phyloP scores from a whole-genome alignment of 2,329 filamentous ascomycete genomes.

The Aspergillus niger region DNA sequence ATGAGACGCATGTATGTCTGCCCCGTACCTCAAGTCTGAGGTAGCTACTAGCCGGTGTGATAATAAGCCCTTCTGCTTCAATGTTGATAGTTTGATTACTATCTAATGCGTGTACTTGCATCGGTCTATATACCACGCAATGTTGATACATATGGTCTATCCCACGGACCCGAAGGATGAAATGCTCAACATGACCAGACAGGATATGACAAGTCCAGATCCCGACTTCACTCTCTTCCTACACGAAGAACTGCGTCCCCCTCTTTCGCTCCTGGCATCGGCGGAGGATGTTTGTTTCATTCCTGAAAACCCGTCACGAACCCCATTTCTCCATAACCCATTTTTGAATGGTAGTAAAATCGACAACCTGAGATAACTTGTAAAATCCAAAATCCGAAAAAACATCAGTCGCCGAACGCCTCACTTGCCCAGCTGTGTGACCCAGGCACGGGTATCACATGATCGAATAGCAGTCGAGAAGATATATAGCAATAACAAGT shows the following conservation, averaged over 20 bases:
- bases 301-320: not conserved
- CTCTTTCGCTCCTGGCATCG: not conserved
- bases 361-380: not conserved
- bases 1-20: too few relatives aligned
- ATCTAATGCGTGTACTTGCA: not conserved
- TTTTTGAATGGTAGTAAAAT: not conserved
- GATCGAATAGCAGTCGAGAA: slow-evolving; percentile 6
- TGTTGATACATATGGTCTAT: not conserved
- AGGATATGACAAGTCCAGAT: not conserved
- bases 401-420: slow-evolving; percentile 21
- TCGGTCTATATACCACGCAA: not conserved
- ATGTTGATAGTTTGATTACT: not conserved
- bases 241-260: not conserved
- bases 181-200: not conserved
- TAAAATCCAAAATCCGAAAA: slow-evolving; percentile 3
- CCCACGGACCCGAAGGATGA: not conserved
- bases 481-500: slow-evolving; percentile 14
- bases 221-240: not conserved
- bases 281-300: too few relatives aligned
- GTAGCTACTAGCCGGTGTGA: too few relatives aligned
- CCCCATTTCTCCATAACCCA: not conserved
- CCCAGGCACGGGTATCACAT: slow-evolving; percentile 30
- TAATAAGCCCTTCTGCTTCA: too few relatives aligned
- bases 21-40: too few relatives aligned
- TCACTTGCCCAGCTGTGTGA: slow-evolving; percentile 26